Conservation (phyloP, 176 grass and related monocot species). For the Themeda triandra region DNA sequence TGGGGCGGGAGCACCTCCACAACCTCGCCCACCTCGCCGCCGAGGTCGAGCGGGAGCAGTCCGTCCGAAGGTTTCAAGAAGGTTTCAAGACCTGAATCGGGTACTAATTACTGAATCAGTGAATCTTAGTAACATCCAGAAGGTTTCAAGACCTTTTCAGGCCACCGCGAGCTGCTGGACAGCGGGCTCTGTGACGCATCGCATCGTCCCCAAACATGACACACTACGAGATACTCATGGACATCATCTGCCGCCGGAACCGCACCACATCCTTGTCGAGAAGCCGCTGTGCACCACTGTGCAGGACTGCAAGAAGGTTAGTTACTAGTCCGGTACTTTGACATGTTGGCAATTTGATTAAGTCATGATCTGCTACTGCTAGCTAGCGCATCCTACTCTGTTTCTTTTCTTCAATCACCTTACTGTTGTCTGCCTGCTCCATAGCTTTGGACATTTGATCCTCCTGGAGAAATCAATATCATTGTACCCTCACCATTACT, state of each 20-base stretch:
- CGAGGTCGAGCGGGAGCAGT: too few relatives aligned
- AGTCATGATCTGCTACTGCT: not conserved
- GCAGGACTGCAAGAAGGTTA: conserved; percentile 73
- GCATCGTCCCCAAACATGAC: conserved; percentile 96
- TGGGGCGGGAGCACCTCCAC: conserved; percentile 97
- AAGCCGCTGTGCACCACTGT: conserved; percentile 89
- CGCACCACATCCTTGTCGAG: conserved; percentile 89
- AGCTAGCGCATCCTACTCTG: not conserved
- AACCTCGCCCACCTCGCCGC: too few relatives aligned
- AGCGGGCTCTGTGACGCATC: conserved; percentile 79
- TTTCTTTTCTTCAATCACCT: not conserved
- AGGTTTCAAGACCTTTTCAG: conserved; percentile 69
- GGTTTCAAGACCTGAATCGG: conserved; percentile 42
- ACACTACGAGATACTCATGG: conserved; percentile 82
- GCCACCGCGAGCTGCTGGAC: conserved; percentile 64
- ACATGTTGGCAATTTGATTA: not conserved
- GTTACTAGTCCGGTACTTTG: not conserved
- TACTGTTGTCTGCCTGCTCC: not conserved
- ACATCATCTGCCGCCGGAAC: conserved; percentile 53
- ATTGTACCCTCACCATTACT: too few relatives aligned
- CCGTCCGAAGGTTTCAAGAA: too few relatives aligned
- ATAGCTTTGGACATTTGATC: not conserved
- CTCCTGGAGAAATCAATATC: not conserved
- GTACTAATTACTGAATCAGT: not conserved
- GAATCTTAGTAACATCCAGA: conserved; percentile 5